A percentile compares a stretch with the other conserved stretches of the same genome.
phyloP scores from a whole-genome alignment of 2,329 filamentous ascomycete species.

The Neopestalotiopsis clavispora region DNA sequence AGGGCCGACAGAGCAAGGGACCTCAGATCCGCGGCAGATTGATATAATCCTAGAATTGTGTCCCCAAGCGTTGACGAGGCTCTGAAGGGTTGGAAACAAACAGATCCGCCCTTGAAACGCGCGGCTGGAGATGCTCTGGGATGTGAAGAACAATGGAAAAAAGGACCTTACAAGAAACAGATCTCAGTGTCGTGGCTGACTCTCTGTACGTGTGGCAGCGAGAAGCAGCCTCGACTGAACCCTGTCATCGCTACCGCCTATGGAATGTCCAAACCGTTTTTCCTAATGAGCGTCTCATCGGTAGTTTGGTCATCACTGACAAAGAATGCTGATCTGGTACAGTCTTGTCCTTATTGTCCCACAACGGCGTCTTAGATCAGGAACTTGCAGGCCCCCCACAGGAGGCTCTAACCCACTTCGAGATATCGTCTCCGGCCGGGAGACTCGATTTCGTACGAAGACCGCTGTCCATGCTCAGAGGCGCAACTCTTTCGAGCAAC shows the following conservation, averaged over 20 bases:
- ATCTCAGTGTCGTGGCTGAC: background rate
- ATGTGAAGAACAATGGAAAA: constrained; percentile 7
- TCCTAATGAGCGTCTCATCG: constrained; percentile 2
- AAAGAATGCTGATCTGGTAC: background rate
- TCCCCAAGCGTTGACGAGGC: constrained; percentile 7
- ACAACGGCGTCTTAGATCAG: constrained; percentile 22
- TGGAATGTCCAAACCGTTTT: background rate
- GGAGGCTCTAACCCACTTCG: constrained; percentile 38
- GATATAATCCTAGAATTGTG: background rate
- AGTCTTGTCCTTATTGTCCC: constrained; percentile 3
- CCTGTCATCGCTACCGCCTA: constrained; percentile 1
- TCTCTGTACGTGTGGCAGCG: background rate
- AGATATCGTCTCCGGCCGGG: constrained; percentile 41
- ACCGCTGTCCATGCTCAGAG: constrained; percentile 39
- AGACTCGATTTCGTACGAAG: constrained; percentile 41
- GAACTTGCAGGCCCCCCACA: constrained; percentile 25
- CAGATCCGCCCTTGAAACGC: constrained; percentile 13
- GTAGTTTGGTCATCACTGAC: constrained; percentile 13
- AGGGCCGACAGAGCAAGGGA: background rate
- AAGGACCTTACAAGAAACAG: background rate
- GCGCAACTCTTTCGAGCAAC: constrained; percentile 42
- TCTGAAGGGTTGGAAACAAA: constrained; percentile 18
- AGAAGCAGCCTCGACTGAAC: background rate
- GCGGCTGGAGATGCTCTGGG: constrained; percentile 7
- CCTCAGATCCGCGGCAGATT: constrained; percentile 13